Conservation (phyloP, 306 rosid species). For the Lathyrus tuberosus region DNA sequence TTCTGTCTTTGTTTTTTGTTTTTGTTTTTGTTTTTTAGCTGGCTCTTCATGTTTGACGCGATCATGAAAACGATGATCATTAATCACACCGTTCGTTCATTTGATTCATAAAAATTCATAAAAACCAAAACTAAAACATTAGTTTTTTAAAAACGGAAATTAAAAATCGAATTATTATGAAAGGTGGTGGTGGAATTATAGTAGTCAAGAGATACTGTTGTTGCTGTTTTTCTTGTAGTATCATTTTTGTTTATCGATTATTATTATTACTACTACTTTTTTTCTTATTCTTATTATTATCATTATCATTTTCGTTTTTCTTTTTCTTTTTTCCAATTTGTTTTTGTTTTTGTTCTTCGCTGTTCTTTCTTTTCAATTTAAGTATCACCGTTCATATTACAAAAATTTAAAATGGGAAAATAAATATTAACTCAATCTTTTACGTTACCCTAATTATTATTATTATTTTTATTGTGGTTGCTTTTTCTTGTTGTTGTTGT, state of each 20-base stretch:
- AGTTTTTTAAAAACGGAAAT: constrained; percentile 21
- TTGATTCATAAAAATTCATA: constrained; percentile 10
- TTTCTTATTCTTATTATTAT: constrained; percentile 28
- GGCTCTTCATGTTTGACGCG: constrained; percentile 45
- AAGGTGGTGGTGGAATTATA: constrained; percentile 69
- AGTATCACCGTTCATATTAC: constrained; percentile 38
- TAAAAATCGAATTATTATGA: constrained; percentile 57
- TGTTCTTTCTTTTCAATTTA: constrained; percentile 52
- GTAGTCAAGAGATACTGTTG: constrained; percentile 63
- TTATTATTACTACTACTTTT: constrained; percentile 33
- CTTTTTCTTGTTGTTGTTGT: constrained; percentile 12
- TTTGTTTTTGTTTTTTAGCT: constrained; percentile 33
- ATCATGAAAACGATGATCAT: constrained; percentile 15
- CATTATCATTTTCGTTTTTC: neutral
- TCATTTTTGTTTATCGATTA: constrained; percentile 51
- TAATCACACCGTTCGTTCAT: constrained; percentile 50
- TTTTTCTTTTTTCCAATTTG: constrained; percentile 26
- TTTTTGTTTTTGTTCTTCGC: constrained; percentile 48
- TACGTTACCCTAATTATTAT: constrained; percentile 41
- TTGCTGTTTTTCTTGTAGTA: constrained; percentile 50
- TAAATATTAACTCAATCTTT: constrained; percentile 44
- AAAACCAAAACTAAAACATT: constrained; percentile 32
- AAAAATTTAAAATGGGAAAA: constrained; percentile 18
- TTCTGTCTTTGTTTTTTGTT: neutral
- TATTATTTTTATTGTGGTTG: neutral